Evolutionary conservation across 2,329 filamentous ascomycete genomes (phyloP), one percentile per base, ranked within the genome.

Genomic region (Ceratocystis cacaofunesta): DNA sequence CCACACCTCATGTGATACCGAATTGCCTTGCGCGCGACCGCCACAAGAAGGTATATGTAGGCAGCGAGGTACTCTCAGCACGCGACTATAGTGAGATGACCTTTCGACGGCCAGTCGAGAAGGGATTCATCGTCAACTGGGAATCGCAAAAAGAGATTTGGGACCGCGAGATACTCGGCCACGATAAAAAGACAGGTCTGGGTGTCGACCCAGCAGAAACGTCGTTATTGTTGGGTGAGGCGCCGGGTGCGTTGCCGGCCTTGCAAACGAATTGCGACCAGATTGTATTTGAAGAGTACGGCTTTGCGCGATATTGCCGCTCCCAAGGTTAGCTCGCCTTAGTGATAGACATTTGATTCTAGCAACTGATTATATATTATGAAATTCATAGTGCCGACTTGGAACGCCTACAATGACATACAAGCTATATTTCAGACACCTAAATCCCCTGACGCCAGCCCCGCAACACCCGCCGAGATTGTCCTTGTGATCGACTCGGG

Each of bases 201-300:
- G 82, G 79, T 70, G 90, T 88, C 73, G 86, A 95, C 70, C 89
- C 92, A 0, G 78, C 81, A 64, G 86, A 92, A 65, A 94, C 90
- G n/a, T 87, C 90, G 61, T 76, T 99, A 66, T 77, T 99, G 3
- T 80, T 97, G 62, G 85, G 89, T 1, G 94, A 99, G 74, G 88
- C 90, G 58, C 87, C 91, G 3, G 96, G 95, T 75, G 85, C 87
- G 3, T 80, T 95, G 65, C 85, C 87, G 0, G 85, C 85, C 12
- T 76, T 99, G 69, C 91, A 96, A 75, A 84, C 86, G 48, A 94
- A 96, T 73, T 91, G 90, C 70, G 94, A 99, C 72, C 92, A 99
- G 77, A 90, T 99, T 72, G 84, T 97, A 1, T 97, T 99, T 78
- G 94, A 99, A 73, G 92, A 97, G 73, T 99, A 94, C 77, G 90